phyloP scores from a whole-genome alignment of 1,284 basidiomycete genomes.

The Wolfiporia cocos region DNA sequence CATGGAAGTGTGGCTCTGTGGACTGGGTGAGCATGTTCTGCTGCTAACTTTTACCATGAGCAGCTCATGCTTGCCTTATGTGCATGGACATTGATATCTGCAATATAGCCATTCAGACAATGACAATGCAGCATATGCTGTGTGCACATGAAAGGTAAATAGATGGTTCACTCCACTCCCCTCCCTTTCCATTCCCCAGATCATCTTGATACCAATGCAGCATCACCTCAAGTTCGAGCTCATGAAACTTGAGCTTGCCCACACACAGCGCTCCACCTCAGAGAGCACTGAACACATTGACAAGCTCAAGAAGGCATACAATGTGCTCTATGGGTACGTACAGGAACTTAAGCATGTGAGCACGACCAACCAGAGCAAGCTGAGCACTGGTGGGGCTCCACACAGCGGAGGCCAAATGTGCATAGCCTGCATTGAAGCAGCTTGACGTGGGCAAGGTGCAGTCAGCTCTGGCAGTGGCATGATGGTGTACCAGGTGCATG shows the following conservation, averaged over 20 bases:
- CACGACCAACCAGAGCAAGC: conserved; percentile 47
- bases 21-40: no score
- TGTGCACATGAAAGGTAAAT: conserved; percentile 62
- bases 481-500: no score
- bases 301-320: conserved; percentile 58
- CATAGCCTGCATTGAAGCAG: conserved; percentile 44
- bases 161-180: conserved; percentile 37
- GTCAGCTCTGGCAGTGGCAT: conserved; percentile 39
- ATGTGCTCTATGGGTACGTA: conserved; percentile 43
- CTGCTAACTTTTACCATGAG: no score
- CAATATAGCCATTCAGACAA: no score
- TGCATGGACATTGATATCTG: no score
- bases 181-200: conserved; percentile 1
- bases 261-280: conserved; percentile 37
- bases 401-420: conserved; percentile 52
- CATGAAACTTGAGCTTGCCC: conserved; percentile 50
- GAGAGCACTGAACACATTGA: conserved; percentile 54
- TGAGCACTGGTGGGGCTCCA: conserved; percentile 58
- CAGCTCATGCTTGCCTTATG: no score
- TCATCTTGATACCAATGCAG: conserved; percentile 28
- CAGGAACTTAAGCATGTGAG: conserved; percentile 52
- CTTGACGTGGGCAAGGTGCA: conserved; percentile 46
- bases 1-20: no score
- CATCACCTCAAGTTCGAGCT: conserved; percentile 54
- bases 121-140: no score